These are phyloP conservation scores for Eleusine indica DNA, from an alignment of 176 grass and related monocot species.

Conservation along the genomic window DNA sequence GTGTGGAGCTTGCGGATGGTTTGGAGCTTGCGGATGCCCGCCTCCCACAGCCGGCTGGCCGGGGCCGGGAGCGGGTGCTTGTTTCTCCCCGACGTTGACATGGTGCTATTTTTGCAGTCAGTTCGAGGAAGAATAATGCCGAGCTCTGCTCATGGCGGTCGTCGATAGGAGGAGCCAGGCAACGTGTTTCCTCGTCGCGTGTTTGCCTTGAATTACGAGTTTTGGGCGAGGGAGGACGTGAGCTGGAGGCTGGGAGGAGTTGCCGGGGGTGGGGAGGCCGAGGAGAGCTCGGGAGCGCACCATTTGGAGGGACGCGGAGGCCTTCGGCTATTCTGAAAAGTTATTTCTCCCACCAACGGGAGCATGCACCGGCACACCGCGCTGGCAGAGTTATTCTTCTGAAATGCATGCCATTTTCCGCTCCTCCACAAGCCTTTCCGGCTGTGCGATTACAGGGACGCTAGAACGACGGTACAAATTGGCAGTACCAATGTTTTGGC, in stretches of 20 bases:
- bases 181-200: neutral
- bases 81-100: slow-evolving; percentile 33
- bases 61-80: slow-evolving; percentile 51
- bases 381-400: too few species aligned
- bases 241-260: slow-evolving; percentile 43
- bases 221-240: neutral
- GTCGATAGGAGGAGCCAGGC: neutral
- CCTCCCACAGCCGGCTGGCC: slow-evolving; percentile 58
- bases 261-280: slow-evolving; percentile 43
- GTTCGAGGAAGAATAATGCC: too few species aligned
- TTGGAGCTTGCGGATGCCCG: slow-evolving; percentile 58
- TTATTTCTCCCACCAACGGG: too few species aligned
- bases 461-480: too few species aligned
- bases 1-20: slow-evolving; percentile 48
- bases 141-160: slow-evolving; percentile 2
- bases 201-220: slow-evolving; percentile 8
- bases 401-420: too few species aligned
- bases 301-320: slow-evolving; percentile 41
- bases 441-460: too few species aligned
- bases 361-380: too few species aligned
- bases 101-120: neutral
- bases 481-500: too few species aligned
- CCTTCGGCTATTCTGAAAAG: too few species aligned
- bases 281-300: slow-evolving; percentile 28
- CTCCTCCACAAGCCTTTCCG: too few species aligned